These are phyloP conservation scores for Microthlaspi erraticum DNA, from an alignment of 345 rosid genomes.

Conservation along the genomic window DNA sequence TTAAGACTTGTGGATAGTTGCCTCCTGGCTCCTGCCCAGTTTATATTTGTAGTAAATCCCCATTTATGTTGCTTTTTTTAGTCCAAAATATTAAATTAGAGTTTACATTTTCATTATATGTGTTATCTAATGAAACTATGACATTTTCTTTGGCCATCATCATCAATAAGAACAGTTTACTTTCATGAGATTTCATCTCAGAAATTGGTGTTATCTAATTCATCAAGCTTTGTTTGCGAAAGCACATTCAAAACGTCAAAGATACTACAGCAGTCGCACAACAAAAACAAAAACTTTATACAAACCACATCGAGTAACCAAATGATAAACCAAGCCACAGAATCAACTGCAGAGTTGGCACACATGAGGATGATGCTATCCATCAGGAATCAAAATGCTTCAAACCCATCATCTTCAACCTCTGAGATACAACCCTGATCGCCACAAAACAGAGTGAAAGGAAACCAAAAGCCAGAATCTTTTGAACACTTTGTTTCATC, in stretches of 20 bases:
- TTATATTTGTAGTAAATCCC: background rate
- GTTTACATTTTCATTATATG: slow-evolving; percentile 5
- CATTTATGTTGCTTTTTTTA: too few relatives aligned
- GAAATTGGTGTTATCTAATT: background rate
- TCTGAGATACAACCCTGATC: background rate
- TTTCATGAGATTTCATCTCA: slow-evolving; percentile 9
- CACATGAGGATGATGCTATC: slow-evolving; percentile 1
- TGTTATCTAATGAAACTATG: too few relatives aligned
- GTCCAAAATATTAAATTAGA: background rate
- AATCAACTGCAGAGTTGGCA: slow-evolving; percentile 2
- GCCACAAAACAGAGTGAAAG: slow-evolving; percentile 3
- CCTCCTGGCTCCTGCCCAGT: background rate
- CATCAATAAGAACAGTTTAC: background rate
- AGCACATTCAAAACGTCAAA: slow-evolving; percentile 3
- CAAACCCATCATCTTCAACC: slow-evolving; percentile 12
- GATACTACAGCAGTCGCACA: background rate
- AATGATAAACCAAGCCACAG: background rate
- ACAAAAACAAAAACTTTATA: background rate
- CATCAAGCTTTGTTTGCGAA: slow-evolving; percentile 10
- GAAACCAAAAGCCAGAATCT: slow-evolving; percentile 28
- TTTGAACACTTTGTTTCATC: slow-evolving; percentile 10
- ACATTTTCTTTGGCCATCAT: too few relatives aligned
- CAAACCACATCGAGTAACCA: background rate
- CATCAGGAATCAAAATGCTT: slow-evolving; percentile 18
- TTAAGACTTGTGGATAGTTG: slow-evolving; percentile 33